phyloP scores from a whole-genome alignment of 1,284 basidiomycete species.

The Mycosarcoma mackinlayi region DNA sequence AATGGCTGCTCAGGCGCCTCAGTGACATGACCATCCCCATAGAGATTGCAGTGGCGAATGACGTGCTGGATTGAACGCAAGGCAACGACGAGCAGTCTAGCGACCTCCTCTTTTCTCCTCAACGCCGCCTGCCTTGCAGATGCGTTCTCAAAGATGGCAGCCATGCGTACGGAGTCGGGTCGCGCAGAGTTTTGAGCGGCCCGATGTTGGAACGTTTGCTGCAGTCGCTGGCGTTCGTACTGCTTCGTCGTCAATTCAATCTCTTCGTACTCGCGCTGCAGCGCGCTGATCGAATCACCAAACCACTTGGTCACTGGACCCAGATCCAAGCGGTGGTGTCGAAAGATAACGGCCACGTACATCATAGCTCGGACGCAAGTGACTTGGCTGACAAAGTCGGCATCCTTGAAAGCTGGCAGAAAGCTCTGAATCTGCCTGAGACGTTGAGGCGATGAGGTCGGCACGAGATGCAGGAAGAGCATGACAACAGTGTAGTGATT shows the following conservation, averaged over 20 bases:
- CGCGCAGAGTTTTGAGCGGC: neutral
- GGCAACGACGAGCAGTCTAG: slow-evolving; percentile 51
- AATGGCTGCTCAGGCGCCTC: slow-evolving; percentile 68
- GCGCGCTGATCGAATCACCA: slow-evolving; percentile 74
- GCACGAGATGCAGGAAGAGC: slow-evolving; percentile 80
- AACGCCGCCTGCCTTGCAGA: slow-evolving; percentile 34
- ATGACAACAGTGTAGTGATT: slow-evolving; percentile 86
- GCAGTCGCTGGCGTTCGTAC: slow-evolving; percentile 30
- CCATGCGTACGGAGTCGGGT: slow-evolving; percentile 21
- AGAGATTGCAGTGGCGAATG: slow-evolving; percentile 73
- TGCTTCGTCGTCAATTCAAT: slow-evolving; percentile 49
- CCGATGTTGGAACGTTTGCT: slow-evolving; percentile 17
- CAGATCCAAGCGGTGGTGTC: slow-evolving; percentile 74
- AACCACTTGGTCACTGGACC: slow-evolving; percentile 77
- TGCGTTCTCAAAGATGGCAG: slow-evolving; percentile 39
- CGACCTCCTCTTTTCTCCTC: slow-evolving; percentile 30
- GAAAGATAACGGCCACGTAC: slow-evolving; percentile 78
- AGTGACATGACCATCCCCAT: slow-evolving; percentile 29
- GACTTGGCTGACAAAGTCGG: slow-evolving; percentile 78
- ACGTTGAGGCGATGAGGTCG: slow-evolving; percentile 73
- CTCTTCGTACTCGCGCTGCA: slow-evolving; percentile 74
- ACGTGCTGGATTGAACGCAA: slow-evolving; percentile 76
- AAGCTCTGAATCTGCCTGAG: slow-evolving; percentile 76
- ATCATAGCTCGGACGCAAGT: slow-evolving; percentile 82
- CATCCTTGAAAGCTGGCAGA: slow-evolving; percentile 75